phyloP scores from a whole-genome alignment of 805 yeast species.

The Ogataea pignaliae region DNA sequence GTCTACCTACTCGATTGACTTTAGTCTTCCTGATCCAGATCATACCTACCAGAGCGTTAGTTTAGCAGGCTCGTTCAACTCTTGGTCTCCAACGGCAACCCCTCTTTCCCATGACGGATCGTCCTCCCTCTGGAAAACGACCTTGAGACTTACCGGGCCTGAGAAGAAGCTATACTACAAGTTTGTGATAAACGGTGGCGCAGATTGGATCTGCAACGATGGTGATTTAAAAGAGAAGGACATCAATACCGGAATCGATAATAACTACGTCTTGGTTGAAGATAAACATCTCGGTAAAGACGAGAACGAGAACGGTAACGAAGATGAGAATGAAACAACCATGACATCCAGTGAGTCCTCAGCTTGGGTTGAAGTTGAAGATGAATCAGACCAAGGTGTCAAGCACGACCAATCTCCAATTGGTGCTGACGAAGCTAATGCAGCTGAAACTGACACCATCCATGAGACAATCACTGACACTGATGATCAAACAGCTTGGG shows the following conservation, averaged over 20 bases:
- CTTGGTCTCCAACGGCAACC: conserved; percentile 13
- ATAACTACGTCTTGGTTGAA: conserved; percentile 18
- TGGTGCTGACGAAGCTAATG: neutral
- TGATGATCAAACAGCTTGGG: neutral
- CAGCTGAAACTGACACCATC: neutral
- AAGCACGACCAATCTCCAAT: neutral
- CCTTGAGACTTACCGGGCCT: neutral
- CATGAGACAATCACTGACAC: neutral
- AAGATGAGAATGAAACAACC: neutral
- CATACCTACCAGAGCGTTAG: conserved; percentile 7
- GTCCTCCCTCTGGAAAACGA: conserved; percentile 7
- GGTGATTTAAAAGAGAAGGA: conserved; percentile 20
- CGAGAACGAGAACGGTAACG: neutral
- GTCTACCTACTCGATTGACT: conserved; percentile 3
- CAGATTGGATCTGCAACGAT: conserved; percentile 25
- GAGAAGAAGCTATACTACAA: conserved; percentile 23
- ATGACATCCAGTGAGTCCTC: conserved; percentile 6
- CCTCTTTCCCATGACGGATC: conserved; percentile 3
- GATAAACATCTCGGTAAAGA: neutral
- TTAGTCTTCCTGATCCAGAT: conserved; percentile 14
- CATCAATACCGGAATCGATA: conserved; percentile 19
- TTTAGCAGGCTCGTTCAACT: conserved; percentile 22
- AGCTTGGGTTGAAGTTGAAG: conserved; percentile 13
- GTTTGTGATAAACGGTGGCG: conserved; percentile 23
- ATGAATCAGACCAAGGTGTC: neutral